Percentiles rank a stretch among this genome's conserved stretches.
phyloP scores from a whole-genome alignment of 352 stramenopile species.

The Globisporangium cystogenes region DNA sequence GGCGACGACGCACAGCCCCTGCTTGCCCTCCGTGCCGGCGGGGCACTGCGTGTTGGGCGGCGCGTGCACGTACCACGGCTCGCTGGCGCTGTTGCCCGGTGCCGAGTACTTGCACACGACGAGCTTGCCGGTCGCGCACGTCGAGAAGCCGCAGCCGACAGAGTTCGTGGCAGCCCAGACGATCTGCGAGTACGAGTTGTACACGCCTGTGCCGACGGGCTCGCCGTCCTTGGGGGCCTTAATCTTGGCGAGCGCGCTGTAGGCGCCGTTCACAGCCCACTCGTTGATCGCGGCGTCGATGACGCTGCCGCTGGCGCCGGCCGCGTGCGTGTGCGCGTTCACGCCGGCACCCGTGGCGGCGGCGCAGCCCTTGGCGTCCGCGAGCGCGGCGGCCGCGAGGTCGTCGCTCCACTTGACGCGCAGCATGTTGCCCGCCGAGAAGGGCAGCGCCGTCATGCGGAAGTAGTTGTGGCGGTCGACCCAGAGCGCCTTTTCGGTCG shows the following conservation, averaged over 20 bases:
- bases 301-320: conserved; percentile 15
- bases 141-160: conserved; percentile 53
- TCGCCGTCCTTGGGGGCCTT: conserved; percentile 32
- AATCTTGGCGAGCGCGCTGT: conserved; percentile 39
- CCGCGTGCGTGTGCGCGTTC: conserved; percentile 40
- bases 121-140: conserved; percentile 29
- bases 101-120: conserved; percentile 64
- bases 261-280: conserved; percentile 53
- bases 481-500: conserved; percentile 51
- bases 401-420: conserved; percentile 53
- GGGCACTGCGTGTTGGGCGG: conserved; percentile 42
- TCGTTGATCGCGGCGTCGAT: conserved; percentile 51
- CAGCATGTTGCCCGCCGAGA: conserved; percentile 57
- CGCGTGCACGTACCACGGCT: conserved; percentile 59
- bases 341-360: conserved; percentile 26
- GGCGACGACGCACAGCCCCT: conserved; percentile 44
- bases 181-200: conserved; percentile 76
- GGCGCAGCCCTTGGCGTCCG: conserved; percentile 33
- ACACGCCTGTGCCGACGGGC: conserved; percentile 42
- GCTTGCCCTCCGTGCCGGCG: conserved; percentile 30
- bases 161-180: conserved; percentile 56
- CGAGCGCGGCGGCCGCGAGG: conserved; percentile 31
- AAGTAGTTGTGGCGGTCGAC: conserved; percentile 80
- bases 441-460: conserved; percentile 62
- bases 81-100: conserved; percentile 39